Base-by-base conservation (phyloP, 768 basidiomycete species). In the Suillus spraguei region DNA sequence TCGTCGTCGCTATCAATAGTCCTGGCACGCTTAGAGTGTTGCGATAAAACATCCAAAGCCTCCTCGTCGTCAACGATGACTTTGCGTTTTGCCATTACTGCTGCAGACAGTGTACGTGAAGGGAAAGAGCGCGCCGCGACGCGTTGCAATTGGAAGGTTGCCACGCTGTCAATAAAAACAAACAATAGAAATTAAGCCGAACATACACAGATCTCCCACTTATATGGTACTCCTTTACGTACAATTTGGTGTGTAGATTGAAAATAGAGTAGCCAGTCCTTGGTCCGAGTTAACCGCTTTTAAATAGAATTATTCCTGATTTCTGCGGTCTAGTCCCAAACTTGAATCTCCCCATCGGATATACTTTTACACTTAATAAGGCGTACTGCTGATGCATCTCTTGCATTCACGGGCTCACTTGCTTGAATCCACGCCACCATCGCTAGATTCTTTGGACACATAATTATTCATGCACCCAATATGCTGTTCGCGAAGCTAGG, bases 41-140 rank as follows among this genome's bases (percentile, higher is more conserved):
- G 80, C 2, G 81, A 76, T 2, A 62, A 68, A n/a, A 69, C 60
- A 5, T 66, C 60, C 0, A 66, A 69, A 3, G 64, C 64, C 1
- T 80, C 80, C 41, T 79, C 78, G 28, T 82, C 81, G 61, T 81
- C 78, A 28, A 69, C 70, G 2, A 68, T 63, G 9, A 79, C 80
- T 64, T 80, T 82, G 64, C 87, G 83, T 73, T 89, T 89, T 10
- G 79, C 76, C 88, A 89, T 89, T 59, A 62, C 41, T 35, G 66
- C 42, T 38, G 44, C 36, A 47, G 39, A 62, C 55, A 63, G 35
- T 47, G 56, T 46, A 65, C 24, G 41, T 20, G 53, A 55, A 44
- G 44, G 22, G 59, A n/a, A 50, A 39, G 41, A 64, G 66, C 65
- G 65, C 54, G 66, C 41, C 66, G 65, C 65, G 76, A 75, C 76